phyloP scores from a whole-genome alignment of 108 stramenopile genomes.

The Poteriospumella lacustris region DNA sequence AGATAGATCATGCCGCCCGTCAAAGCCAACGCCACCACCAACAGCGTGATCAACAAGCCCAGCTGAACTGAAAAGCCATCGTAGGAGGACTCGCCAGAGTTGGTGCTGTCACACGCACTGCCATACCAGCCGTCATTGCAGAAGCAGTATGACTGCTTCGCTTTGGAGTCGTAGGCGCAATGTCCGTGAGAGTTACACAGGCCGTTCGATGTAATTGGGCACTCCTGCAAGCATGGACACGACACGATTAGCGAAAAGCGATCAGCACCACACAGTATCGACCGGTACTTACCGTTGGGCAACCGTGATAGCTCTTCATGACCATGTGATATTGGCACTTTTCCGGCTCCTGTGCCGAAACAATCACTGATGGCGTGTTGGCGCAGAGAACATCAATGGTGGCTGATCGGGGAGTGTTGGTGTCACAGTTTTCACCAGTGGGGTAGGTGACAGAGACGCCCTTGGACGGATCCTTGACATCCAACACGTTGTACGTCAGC shows the following conservation, averaged over 20 bases:
- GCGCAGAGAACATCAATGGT: conserved; percentile 22
- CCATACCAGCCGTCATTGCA: conserved; percentile 22
- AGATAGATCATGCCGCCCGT: conserved; percentile 6
- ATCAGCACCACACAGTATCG: background rate
- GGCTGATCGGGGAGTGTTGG: conserved; percentile 1
- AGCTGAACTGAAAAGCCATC: conserved; percentile 27
- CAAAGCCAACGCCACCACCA: background rate
- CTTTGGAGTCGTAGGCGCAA: conserved; percentile 10
- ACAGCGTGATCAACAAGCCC: conserved; percentile 7
- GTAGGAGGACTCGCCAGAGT: background rate
- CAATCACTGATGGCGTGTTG: background rate
- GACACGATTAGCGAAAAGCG: background rate
- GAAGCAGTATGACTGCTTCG: conserved; percentile 15
- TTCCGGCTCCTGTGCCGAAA: conserved; percentile 27
- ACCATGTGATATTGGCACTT: conserved; percentile 3
- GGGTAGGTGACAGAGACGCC: conserved; percentile 22
- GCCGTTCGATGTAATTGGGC: conserved; percentile 13
- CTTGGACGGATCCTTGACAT: background rate
- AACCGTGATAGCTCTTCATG: conserved; percentile 28
- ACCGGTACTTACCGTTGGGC: conserved; percentile 6
- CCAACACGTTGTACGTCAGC: conserved; percentile 18
- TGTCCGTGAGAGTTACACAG: conserved; percentile 17
- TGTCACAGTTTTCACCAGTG: conserved; percentile 5
- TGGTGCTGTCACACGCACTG: background rate
- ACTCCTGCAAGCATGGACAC: conserved; percentile 8